Base-by-base conservation (phyloP, 768 basidiomycete genomes). In the Grammothele lineata region DNA sequence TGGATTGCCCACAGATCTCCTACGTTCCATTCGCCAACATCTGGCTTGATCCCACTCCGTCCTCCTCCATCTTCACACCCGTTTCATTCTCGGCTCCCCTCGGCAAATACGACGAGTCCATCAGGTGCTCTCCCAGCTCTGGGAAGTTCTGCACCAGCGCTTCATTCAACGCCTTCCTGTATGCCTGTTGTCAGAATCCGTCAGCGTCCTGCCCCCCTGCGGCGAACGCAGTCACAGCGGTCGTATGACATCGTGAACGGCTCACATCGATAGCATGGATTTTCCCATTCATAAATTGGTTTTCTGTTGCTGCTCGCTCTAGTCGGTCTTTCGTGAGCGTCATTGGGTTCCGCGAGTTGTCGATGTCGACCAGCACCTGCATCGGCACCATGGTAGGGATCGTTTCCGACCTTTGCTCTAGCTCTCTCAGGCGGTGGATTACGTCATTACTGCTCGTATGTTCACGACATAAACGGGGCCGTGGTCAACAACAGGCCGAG, bases 281-380 rank as follows among this genome's bases (percentile, higher is more conserved):
- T 61, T 92, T 91, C 23, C 87, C 89, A 58, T 92, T 89, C 85
- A 90, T 88, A 54, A 90, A 92, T 59, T 91, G 90, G 60, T 92
- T 92, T 68, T 92, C 91, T 2, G 87, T 86, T 24, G 90, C 87
- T 0, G 87, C 80, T 43, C 88, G 75, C 66, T 92, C 90, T 12
- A 92, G 65, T 41, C 86, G 74, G 48, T 91, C 88, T 53, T 80
- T 78, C 15, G 90, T 90, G 42, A 90, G 70, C 59, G 83, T 81
- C 81, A 87, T 83, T 4, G 89, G 90, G 61, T 92, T 91, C 37
- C 80, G 76, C 3, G 81, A 72, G 54, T 80, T 83, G 70, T 92
- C 90, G 48, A 92, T 85, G 53, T 92, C 90, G 21, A 75, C 73
- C 24, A 87, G 68, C 22, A 89, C 76, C 62, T 90, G 85, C 65